A percentile compares a stretch with the other conserved stretches of the same genome.
Evolutionary conservation across 2,329 filamentous ascomycete species (phyloP).

Genomic region (Aspergillus piperis): DNA sequence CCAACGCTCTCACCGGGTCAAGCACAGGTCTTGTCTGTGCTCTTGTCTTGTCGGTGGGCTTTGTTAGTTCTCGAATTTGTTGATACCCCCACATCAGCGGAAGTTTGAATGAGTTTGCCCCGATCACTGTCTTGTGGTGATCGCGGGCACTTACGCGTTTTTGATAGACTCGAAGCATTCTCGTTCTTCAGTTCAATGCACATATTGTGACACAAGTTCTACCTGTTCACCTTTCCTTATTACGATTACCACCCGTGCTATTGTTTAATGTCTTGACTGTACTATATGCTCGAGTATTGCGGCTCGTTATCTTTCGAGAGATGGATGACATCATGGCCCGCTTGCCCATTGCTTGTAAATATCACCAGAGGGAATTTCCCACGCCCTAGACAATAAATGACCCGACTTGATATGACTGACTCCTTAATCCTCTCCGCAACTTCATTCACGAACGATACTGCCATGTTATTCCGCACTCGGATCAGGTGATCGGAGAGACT

Average conservation of each 20-base stretch:
- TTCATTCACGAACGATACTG: background rate
- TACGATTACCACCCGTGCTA: background rate
- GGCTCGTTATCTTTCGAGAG: background rate
- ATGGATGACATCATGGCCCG: background rate
- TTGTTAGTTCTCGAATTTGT: conserved; percentile 26
- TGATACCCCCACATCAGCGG: conserved; percentile 29
- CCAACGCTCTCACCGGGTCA: conserved; percentile 7
- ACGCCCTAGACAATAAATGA: background rate
- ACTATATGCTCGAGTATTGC: background rate
- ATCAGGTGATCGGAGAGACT: background rate
- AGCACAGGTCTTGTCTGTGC: conserved; percentile 5
- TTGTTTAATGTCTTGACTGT: conserved; percentile 5
- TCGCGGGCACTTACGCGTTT: conserved; percentile 13
- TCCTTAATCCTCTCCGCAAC: too few relatives aligned
- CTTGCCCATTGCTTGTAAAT: background rate
- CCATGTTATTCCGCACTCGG: background rate
- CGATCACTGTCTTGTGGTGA: conserved; percentile 13
- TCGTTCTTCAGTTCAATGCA: conserved; percentile 20
- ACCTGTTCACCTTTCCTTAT: conserved; percentile 6
- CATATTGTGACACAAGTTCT: conserved; percentile 15
- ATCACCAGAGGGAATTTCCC: background rate
- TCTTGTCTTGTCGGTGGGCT: conserved; percentile 16
- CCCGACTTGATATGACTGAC: too few relatives aligned
- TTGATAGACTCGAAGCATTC: conserved; percentile 24
- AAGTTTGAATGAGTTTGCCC: conserved; percentile 26